A percentile compares a stretch with the other conserved stretches of the same genome.
phyloP scores from a whole-genome alignment of 805 yeast genomes.

The Lipomyces yamanashiensis region DNA sequence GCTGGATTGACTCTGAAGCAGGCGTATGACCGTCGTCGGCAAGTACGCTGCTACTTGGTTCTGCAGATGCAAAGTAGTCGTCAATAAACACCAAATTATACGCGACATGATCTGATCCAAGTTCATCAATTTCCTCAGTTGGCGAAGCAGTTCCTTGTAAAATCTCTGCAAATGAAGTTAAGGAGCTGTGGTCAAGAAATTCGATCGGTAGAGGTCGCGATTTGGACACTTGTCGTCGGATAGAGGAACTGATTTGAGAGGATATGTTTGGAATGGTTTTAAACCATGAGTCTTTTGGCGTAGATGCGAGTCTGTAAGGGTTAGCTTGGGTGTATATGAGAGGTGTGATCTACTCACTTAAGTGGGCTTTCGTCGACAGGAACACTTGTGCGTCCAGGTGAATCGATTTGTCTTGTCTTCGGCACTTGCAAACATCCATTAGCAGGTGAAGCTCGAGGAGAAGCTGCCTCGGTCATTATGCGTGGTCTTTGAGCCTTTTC shows the following conservation, averaged over 20 bases:
- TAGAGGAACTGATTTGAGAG: slow-evolving; percentile 9
- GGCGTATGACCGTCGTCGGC: neutral
- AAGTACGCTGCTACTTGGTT: neutral
- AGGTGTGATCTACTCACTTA: neutral
- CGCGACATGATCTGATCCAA: slow-evolving; percentile 17
- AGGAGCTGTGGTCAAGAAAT: slow-evolving; percentile 17
- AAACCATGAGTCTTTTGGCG: slow-evolving; percentile 12
- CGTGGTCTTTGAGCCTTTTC: neutral
- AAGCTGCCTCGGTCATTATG: neutral
- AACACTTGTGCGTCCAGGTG: neutral
- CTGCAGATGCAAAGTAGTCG: slow-evolving; percentile 18
- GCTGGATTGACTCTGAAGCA: neutral
- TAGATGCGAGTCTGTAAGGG: neutral
- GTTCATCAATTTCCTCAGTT: slow-evolving; percentile 4
- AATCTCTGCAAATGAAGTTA: slow-evolving; percentile 26
- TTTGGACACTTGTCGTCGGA: slow-evolving; percentile 12
- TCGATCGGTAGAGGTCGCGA: slow-evolving; percentile 15
- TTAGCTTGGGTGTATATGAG: neutral
- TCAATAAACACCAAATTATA: slow-evolving; percentile 18
- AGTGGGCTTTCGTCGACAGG: neutral
- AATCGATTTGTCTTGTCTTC: neutral
- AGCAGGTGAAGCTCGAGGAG: neutral
- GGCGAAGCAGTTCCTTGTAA: slow-evolving; percentile 15
- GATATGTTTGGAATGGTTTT: slow-evolving; percentile 6
- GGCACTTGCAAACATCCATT: neutral